A percentile compares a stretch with the other conserved stretches of the same genome.
These are phyloP conservation scores for Musa acuminata DNA, from an alignment of 176 grass and related monocot genomes.

Conservation along the genomic window DNA sequence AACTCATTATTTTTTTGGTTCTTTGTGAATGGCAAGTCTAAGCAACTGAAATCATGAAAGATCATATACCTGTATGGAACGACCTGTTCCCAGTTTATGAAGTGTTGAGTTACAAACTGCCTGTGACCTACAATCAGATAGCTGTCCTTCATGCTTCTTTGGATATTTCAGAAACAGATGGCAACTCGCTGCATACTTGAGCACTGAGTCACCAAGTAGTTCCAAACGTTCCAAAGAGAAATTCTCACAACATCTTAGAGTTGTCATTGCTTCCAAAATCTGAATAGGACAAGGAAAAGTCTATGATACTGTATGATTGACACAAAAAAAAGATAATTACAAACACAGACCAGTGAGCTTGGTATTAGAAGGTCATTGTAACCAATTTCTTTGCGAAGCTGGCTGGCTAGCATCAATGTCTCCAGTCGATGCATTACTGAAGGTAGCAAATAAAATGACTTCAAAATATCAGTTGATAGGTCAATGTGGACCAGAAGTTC, in stretches of 20 bases:
- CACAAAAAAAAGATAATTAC: too few relatives aligned
- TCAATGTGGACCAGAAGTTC: constrained; percentile 71
- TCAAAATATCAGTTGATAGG: constrained; percentile 59
- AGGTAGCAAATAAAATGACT: constrained; percentile 76
- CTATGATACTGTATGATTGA: too few relatives aligned
- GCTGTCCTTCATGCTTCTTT: constrained; percentile 56
- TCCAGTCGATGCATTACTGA: constrained; percentile 85
- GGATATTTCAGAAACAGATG: constrained; percentile 61
- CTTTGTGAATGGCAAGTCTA: too few relatives aligned
- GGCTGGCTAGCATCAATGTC: constrained; percentile 62
- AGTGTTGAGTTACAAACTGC: constrained; percentile 74
- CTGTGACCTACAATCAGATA: constrained; percentile 46
- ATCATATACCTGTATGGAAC: constrained; percentile 54
- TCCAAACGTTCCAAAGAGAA: constrained; percentile 90
- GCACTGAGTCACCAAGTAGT: constrained; percentile 71
- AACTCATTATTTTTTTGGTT: too few relatives aligned
- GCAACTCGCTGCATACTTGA: constrained; percentile 76
- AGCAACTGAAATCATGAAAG: background rate
- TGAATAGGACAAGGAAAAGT: constrained; percentile 14
- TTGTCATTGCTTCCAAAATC: constrained; percentile 92
- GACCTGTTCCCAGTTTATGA: constrained; percentile 52
- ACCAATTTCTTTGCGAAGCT: constrained; percentile 68
- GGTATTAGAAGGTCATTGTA: constrained; percentile 44
- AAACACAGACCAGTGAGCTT: constrained; percentile 32
- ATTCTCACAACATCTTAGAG: constrained; percentile 65